Percentiles rank a stretch among this genome's conserved stretches.
Evolutionary conservation across 164 flowering plant genomes (phyloP).

Genomic region (Cinnamomum micranthum): DNA sequence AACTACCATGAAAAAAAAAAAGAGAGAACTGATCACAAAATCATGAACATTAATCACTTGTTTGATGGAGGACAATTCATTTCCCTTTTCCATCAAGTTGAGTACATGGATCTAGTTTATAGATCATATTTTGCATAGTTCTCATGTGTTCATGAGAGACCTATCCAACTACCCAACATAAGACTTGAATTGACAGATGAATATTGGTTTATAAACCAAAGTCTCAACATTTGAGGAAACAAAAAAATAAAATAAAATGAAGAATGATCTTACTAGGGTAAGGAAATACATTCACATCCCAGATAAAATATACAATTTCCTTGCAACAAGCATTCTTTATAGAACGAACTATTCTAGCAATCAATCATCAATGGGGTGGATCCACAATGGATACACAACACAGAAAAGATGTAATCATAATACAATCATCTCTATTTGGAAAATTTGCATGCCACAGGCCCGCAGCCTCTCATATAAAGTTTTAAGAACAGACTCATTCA

Average conservation of each 20-base stretch:
- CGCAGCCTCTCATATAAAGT: too few relatives aligned
- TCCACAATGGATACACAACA: background rate
- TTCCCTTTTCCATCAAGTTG: too few relatives aligned
- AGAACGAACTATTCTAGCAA: background rate
- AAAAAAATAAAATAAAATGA: too few relatives aligned
- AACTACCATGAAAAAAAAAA: too few relatives aligned
- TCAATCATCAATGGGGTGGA: background rate
- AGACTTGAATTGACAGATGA: background rate
- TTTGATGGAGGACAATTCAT: too few relatives aligned
- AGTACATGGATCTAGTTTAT: background rate
- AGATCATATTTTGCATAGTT: background rate
- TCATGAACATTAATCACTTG: too few relatives aligned
- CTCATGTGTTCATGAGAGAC: background rate
- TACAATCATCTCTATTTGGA: too few relatives aligned
- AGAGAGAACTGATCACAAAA: too few relatives aligned
- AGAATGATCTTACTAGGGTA: background rate
- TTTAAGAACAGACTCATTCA: too few relatives aligned
- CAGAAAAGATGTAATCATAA: too few relatives aligned
- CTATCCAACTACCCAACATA: background rate
- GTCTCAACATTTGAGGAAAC: background rate
- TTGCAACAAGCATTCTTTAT: background rate
- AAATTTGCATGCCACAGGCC: background rate
- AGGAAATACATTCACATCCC: too few relatives aligned
- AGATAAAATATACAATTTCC: background rate
- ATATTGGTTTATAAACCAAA: background rate